Base-by-base conservation (phyloP, 2,329 filamentous ascomycete species). In the Fusarium devonianum region DNA sequence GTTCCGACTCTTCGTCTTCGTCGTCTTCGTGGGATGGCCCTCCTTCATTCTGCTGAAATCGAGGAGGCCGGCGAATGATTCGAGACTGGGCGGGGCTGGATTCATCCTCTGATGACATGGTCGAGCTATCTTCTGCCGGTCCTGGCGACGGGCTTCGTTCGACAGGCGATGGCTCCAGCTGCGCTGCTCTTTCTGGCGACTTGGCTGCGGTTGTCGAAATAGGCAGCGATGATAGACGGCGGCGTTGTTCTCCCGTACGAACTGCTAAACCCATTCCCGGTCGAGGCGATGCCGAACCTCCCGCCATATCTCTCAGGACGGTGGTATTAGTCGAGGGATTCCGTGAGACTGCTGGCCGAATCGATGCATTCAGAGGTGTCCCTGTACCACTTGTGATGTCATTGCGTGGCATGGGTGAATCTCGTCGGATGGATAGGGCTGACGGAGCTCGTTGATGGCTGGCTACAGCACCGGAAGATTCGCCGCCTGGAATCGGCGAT, bases 41-140 rank as follows among this genome's bases (percentile, higher is more conserved):
- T 10, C 65, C 67, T n/a, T 77, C 73, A 41, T 65, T 64, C 34
- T 63, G 64, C 37, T 77, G 73, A 48, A 78, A 83, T 14, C 80
- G 75, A 9, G 82, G 82, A 3, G 82, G 82, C 2, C 82, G 78
- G 16, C 80, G 79, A 62, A 85, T 84, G 55, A 85, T 84, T 46
- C 82, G 76, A 11, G 81, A 85, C 62, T 84, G 78, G 4, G 78
- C 81, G 0, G 80, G 79, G 53, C 75, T 77, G 1, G 79, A 83
- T 19, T 75, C 77, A 19, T 78, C 76, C 14, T 73, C 75, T 1
- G 78, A 77, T 4, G 78, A 79, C 4, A 70, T 51, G 38, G 67
- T 44, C 10, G 74, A 67, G 65, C 73, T 70, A 29, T 69, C 66
- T 13, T 76, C 74, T 19, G 69, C 67, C 17, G 72, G 67, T 8